Percentiles rank a stretch among this genome's conserved stretches.
Evolutionary conservation across 139 green algal species (phyloP).

Genomic region (Deuterostichococcus epilithicus): DNA sequence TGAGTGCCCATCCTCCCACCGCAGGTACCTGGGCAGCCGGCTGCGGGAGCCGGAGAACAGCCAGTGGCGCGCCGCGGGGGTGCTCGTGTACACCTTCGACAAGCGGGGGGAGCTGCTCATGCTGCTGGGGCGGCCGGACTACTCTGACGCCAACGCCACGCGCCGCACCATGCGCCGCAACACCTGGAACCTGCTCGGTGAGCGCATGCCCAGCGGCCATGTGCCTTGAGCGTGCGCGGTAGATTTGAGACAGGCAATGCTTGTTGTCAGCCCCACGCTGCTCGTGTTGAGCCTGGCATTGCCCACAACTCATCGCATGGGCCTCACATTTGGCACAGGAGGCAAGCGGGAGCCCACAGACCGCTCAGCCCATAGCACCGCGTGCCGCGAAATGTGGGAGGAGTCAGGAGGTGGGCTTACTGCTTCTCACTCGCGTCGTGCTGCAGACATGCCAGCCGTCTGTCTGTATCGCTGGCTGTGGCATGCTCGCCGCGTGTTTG

Average conservation of each 20-base stretch:
- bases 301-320: too few species aligned
- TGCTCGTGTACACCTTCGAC: slow-evolving; percentile 1
- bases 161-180: neutral
- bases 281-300: too few species aligned
- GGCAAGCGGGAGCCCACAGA: neutral
- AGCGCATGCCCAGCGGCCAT: neutral
- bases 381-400: neutral
- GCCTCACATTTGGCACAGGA: neutral
- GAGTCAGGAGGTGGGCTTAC: neutral
- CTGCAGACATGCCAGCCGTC: too few species aligned
- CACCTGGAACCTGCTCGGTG: neutral
- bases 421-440: too few species aligned
- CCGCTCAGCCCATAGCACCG: neutral
- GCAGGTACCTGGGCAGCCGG: neutral
- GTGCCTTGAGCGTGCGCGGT: too few species aligned
- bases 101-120: neutral
- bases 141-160: neutral
- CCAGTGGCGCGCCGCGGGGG: neutral
- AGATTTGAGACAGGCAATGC: neutral
- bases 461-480: too few species aligned
- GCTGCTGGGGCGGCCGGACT: neutral
- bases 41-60: neutral
- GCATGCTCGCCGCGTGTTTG: too few species aligned
- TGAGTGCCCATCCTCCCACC: too few species aligned
- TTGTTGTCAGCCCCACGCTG: too few species aligned